A percentile compares a stretch with the other conserved stretches of the same genome.
Conservation (phyloP, 2,329 filamentous ascomycete genomes). For the Decorospora gaudefroyi region DNA sequence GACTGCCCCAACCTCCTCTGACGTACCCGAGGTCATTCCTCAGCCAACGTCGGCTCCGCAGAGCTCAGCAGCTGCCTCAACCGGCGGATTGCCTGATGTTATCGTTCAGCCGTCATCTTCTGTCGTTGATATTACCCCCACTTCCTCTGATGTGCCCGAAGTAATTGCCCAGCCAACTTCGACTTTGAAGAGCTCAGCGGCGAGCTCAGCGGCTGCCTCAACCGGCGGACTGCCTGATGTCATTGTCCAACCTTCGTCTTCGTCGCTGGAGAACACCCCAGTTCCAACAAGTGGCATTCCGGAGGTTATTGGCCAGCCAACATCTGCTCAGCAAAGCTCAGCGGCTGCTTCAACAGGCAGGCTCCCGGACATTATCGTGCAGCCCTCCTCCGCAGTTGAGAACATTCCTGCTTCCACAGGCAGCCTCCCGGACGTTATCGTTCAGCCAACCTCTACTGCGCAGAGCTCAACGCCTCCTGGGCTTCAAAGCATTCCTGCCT, state of each 20-base stretch:
- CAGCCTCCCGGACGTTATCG: no score
- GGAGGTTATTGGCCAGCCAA: conserved; percentile 2
- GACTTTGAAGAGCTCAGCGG: background rate
- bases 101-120: conserved; percentile 14
- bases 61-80: conserved; percentile 3
- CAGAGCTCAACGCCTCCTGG: no score
- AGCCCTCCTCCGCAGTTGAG: background rate
- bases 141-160: background rate
- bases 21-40: background rate
- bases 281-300: background rate
- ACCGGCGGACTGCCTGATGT: conserved; percentile 8
- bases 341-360: conserved; percentile 7
- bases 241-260: conserved; percentile 12
- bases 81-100: conserved; percentile 6
- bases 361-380: conserved; percentile 6
- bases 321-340: background rate
- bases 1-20: background rate
- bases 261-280: background rate
- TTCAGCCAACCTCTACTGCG: no score
- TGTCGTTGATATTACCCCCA: background rate
- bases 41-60: conserved; percentile 1
- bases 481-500: no score
- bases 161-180: conserved; percentile 4
- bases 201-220: conserved; percentile 2
- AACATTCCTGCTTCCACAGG: background rate